Evolutionary conservation across 306 rosid species (phyloP), one percentile per base, ranked within the genome.

Genomic region (Prunus kanzakura): DNA sequence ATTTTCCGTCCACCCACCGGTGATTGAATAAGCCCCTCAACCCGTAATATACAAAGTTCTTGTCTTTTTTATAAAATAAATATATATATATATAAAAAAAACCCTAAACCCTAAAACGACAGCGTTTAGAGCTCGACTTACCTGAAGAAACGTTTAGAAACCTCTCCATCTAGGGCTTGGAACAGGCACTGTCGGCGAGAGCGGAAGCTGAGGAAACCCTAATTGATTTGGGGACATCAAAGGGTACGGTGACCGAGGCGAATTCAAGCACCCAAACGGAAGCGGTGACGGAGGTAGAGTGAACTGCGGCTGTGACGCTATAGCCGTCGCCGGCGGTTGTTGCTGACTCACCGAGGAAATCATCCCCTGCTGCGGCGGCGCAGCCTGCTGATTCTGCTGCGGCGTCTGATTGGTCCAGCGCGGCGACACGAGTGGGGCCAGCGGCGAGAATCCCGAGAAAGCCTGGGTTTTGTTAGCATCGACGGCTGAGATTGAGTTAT

Each of bases 141-240:
- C 88, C 89, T 11, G 49, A 49, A 66, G 77, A 32, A 72, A 30
- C 52, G 43, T 86, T 81, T 43, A 92, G 56, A 87, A 80, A 29
- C 80, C 86, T 87, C 82, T 91, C 97, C 97, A 91, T 29, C 87
- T 80, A 52, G 99, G 99, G 85, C 98, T 96, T 0, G 93, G 90
- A 49, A 79, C 85, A 1, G 93, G 98, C 55, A 96, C 88, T 0
- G 98, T 88, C 2, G 98, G 99, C 19, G 99, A 96, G 20, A 89
- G 96, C 8, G 99, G 98, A 20, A 92, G 87, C 86, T 83, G 98
- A 3, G 98, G 93, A 87, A 89, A 89, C 80, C 96, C 96, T 74
- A 92, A 74, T 64, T 85, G 87, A 7, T 87, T 86, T 2, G 98
- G 98, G 2, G 98, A 93, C 2, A 87, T 77, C 85, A 86, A 23